A percentile compares a stretch with the other conserved stretches of the same genome.
phyloP scores from a whole-genome alignment of 441 rosid species.

The Syzygium syzygioides region DNA sequence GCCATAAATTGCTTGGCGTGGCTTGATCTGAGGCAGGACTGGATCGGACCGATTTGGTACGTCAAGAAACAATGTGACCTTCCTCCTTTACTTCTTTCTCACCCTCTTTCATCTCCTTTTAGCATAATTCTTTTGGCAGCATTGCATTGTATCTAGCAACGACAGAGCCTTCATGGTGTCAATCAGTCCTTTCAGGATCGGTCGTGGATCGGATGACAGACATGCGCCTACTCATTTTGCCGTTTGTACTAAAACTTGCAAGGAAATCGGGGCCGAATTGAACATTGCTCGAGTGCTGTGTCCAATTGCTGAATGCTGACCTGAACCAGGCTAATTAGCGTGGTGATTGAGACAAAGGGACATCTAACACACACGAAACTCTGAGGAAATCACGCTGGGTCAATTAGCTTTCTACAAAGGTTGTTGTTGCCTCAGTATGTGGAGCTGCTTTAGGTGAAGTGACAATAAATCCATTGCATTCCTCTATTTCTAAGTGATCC shows the following conservation, averaged over 20 bases:
- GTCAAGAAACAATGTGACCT: neutral
- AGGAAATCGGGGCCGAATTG: neutral
- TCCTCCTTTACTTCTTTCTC: neutral
- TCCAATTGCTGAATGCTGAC: neutral
- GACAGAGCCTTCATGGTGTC: neutral
- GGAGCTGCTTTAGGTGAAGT: neutral
- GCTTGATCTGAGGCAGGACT: neutral
- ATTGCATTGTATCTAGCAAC: neutral
- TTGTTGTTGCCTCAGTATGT: neutral
- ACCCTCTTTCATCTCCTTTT: neutral
- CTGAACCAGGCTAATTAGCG: neutral
- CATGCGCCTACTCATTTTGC: neutral
- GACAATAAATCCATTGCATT: neutral
- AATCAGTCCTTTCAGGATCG: neutral
- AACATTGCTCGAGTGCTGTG: neutral
- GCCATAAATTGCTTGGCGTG: neutral
- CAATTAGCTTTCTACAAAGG: neutral
- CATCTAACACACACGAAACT: neutral
- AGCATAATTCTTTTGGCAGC: neutral
- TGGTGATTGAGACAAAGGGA: neutral
- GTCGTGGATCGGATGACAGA: neutral
- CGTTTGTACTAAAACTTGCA: fast-evolving
- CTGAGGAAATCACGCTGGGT: neutral
- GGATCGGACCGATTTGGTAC: neutral
- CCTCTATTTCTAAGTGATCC: neutral